A percentile compares a stretch with the other conserved stretches of the same genome.
phyloP scores from a whole-genome alignment of 1,139 yeast genomes.

The Suzukiozyma palmioleophila region DNA sequence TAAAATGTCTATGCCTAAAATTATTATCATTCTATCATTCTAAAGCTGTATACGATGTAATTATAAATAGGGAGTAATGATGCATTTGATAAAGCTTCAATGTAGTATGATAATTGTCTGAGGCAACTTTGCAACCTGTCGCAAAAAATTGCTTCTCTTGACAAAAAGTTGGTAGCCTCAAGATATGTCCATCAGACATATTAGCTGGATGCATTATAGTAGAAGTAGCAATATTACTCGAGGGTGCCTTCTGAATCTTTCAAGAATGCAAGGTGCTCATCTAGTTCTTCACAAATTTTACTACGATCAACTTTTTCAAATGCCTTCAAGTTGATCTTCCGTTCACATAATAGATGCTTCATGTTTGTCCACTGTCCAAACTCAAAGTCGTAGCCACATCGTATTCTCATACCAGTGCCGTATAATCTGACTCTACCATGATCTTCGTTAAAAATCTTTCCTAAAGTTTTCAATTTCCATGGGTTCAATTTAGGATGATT shows the following conservation, averaged over 20 bases:
- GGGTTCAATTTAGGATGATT: conserved; percentile 66
- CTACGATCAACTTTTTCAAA: conserved; percentile 42
- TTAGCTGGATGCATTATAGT: background rate
- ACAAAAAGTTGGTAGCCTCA: background rate
- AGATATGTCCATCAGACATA: background rate
- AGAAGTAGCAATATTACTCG: conserved; percentile 10
- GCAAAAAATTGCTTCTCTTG: background rate
- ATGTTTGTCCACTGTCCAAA: conserved; percentile 56
- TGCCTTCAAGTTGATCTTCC: conserved; percentile 39
- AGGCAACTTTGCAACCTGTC: background rate
- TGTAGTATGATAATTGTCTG: too few species aligned
- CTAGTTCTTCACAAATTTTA: conserved; percentile 47
- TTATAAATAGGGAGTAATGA: too few species aligned
- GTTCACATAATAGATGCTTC: conserved; percentile 54
- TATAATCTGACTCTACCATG: conserved; percentile 48
- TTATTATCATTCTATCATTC: too few species aligned
- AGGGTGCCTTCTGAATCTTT: conserved; percentile 23
- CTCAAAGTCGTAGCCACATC: conserved; percentile 58
- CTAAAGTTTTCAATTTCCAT: conserved; percentile 38
- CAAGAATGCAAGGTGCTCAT: conserved; percentile 40
- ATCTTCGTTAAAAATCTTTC: conserved; percentile 37
- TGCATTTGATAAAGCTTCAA: too few species aligned
- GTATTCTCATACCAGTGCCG: conserved; percentile 49
- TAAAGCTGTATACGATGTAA: too few species aligned
- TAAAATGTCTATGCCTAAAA: background rate